These are phyloP conservation scores for Sabuloglossum arenarium DNA, from an alignment of 495 filamentous ascomycete genomes.

Conservation along the genomic window DNA sequence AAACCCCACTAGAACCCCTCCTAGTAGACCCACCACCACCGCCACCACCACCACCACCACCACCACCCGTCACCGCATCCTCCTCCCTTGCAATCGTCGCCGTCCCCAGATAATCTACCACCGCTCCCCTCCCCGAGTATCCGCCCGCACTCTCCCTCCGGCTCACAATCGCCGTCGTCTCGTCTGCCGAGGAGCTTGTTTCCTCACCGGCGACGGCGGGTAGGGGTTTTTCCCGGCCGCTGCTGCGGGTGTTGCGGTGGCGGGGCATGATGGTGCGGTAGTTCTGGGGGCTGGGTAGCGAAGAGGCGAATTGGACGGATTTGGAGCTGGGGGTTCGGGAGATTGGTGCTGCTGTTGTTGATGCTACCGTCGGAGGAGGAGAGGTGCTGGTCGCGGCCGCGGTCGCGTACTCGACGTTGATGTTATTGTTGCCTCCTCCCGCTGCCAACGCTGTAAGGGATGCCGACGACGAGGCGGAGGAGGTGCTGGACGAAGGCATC, in stretches of 20 bases:
- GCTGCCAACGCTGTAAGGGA: too few species aligned
- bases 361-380: too few species aligned
- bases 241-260: background rate
- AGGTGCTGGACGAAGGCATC: too few species aligned
- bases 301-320: background rate
- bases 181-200: slow-evolving; percentile 6
- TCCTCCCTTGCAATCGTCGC: background rate
- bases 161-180: slow-evolving; percentile 15
- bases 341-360: background rate
- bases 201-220: background rate
- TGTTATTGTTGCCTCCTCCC: background rate
- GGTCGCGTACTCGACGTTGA: background rate
- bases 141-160: slow-evolving; percentile 7
- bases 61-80: background rate
- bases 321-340: background rate
- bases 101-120: too few species aligned
- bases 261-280: background rate
- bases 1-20: too few species aligned
- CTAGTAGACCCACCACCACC: background rate
- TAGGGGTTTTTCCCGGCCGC: background rate
- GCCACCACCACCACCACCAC: background rate
- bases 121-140: too few species aligned
- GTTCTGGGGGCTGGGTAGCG: background rate
- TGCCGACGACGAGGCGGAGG: too few species aligned
- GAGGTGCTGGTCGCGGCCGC: background rate